Percentiles rank a stretch among this genome's conserved stretches.
phyloP scores from a whole-genome alignment of 371 early-diverging fungal species.

The Mucor velutinosus region DNA sequence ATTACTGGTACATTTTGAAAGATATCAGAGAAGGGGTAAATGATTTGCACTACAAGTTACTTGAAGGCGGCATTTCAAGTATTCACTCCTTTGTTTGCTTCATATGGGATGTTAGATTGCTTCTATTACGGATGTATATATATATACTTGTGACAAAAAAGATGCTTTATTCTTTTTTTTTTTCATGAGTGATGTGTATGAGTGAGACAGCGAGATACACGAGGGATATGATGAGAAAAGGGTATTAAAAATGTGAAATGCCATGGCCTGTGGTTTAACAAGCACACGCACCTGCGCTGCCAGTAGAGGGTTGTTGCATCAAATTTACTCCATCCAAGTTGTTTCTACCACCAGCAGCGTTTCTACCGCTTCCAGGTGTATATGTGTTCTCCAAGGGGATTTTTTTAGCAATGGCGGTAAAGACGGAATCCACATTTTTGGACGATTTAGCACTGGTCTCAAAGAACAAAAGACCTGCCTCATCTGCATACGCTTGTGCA shows the following conservation, averaged over 20 bases:
- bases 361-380: constrained; percentile 13
- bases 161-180: not conserved
- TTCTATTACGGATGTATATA: not conserved
- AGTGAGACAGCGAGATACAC: not conserved
- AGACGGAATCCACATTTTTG: constrained; percentile 78
- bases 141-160: not conserved
- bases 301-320: constrained; percentile 18
- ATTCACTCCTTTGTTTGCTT: not conserved
- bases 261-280: constrained; percentile 11
- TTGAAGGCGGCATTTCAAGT: not conserved
- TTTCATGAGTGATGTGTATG: not conserved
- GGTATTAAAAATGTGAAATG: not conserved
- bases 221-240: not conserved
- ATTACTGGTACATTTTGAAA: too few relatives aligned
- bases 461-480: constrained; percentile 78
- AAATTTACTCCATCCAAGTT: constrained; percentile 15
- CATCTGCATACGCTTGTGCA: constrained; percentile 81
- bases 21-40: too few relatives aligned
- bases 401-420: constrained; percentile 57
- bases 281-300: constrained; percentile 21
- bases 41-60: too few relatives aligned
- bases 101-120: not conserved
- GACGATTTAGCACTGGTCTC: constrained; percentile 91
- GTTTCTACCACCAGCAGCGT: constrained; percentile 14
- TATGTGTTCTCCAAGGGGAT: constrained; percentile 21